Base-by-base conservation (phyloP, 176 grass and related monocot genomes). In the Carex cristatella region DNA sequence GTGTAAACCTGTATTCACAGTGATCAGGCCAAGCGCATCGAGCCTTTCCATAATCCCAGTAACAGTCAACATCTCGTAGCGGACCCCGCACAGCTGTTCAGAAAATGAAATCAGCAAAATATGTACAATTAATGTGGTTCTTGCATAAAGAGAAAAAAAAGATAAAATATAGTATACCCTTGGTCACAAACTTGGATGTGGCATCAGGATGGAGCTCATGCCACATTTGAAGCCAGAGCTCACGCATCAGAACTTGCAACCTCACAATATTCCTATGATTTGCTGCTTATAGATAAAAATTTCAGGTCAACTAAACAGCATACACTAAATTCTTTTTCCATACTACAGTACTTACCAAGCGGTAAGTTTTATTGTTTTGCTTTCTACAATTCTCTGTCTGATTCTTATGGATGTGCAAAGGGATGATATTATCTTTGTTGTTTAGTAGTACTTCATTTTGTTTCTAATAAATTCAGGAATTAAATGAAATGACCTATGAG, bases 221-320 rank as follows among this genome's bases (percentile, higher is more conserved):
- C 95, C 95, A 98, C 93, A 98, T 94, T 88, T 98, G 89, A 86
- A 98, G 95, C 95, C 95, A 98, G 62, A 98, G 72, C 61, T 98
- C 95, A 40, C 95, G 93, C 95, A 98, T 98, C 66, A 95, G 75
- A 61, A 98, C 93, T 44, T 89, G 88, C 61, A 44, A 88, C 87
- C 95, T 90, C 69, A 98, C 95, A 77, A 98, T 94, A 87, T 98
- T 98, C 80, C 95, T 90, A 86, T 98, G 93, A 62, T 89, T 86
- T 87, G 86, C 95, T 98, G 80, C 37, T 88, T 19, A 89, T 85
- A 86, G 49, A 73, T 84, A 85, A 89, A 86, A 81, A 40, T 80
- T 80, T 79, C 32, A 40, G 79, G 60, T 63, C 79, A 63, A 64
- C 33, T 48, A 37, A 81, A 46, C 9, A 51, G 48, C 48, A n/a